Evolutionary conservation across 768 basidiomycete species (phyloP).

Genomic region (Boletus subparvulus): DNA sequence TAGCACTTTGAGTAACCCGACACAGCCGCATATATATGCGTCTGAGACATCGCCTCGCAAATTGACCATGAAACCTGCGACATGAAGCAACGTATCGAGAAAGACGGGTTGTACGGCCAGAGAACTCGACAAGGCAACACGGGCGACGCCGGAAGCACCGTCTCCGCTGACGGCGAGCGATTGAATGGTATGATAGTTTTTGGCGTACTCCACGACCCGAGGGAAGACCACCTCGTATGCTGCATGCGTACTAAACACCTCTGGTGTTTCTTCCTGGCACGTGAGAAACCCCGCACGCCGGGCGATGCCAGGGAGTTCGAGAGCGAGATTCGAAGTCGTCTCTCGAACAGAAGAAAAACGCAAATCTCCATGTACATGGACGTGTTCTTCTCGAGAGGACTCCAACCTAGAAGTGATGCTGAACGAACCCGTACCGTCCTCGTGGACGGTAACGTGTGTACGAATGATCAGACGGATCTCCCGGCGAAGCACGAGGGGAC

Average conservation of each 20-base stretch:
- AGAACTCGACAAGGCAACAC: conserved; percentile 41
- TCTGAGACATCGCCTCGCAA: conserved; percentile 48
- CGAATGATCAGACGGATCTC: conserved; percentile 35
- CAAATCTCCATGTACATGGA: conserved; percentile 50
- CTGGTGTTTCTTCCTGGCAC: conserved; percentile 26
- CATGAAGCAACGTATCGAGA: conserved; percentile 65
- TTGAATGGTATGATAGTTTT: conserved; percentile 56
- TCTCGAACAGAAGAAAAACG: conserved; percentile 34
- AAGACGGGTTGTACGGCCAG: conserved; percentile 57
- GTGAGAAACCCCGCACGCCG: conserved; percentile 36
- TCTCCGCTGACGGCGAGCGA: conserved; percentile 49
- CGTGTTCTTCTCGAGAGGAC: conserved; percentile 32
- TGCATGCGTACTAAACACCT: conserved; percentile 55
- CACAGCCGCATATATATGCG: conserved; percentile 61
- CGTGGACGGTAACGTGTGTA: conserved; percentile 39
- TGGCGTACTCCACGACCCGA: conserved; percentile 62
- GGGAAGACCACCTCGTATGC: conserved; percentile 69
- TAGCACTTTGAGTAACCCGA: conserved; percentile 49
- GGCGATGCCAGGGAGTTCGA: conserved; percentile 35
- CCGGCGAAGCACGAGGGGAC: conserved; percentile 51
- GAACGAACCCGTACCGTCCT: conserved; percentile 43
- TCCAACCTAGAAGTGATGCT: conserved; percentile 43
- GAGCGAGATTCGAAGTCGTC: conserved; percentile 39
- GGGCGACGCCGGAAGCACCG: conserved; percentile 53
- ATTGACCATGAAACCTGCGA: conserved; percentile 70